Evolutionary conservation across 179 eudicot species (phyloP).

Genomic region (Silene noctiflora): DNA sequence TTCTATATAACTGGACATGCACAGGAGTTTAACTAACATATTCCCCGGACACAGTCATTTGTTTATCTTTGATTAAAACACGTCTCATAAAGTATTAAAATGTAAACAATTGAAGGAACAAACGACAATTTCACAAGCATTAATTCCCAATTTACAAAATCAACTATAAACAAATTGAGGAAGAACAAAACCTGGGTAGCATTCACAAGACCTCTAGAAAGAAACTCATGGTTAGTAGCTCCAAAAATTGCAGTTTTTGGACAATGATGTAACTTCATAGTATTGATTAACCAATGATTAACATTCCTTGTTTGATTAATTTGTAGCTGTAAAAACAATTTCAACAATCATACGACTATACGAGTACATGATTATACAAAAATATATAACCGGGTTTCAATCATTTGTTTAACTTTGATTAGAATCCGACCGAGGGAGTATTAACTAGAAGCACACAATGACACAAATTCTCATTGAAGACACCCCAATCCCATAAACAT

Average conservation of each 20-base stretch:
- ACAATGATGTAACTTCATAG: conserved; percentile 39
- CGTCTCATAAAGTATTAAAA: no score
- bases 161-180: not conserved
- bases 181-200: conserved; percentile 39
- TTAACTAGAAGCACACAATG: not conserved
- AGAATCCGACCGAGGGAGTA: not conserved
- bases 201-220: conserved; percentile 20
- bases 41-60: not conserved
- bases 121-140: not conserved
- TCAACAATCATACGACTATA: not conserved
- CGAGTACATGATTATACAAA: no score
- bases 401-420: not conserved
- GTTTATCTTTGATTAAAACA: not conserved
- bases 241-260: conserved; percentile 34
- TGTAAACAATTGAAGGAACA: no score
- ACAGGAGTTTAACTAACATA: no score
- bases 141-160: conserved; percentile 9
- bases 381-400: not conserved
- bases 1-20: no score
- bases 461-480: no score
- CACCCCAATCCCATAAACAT: not conserved
- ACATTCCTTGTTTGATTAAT: not conserved
- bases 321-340: not conserved
- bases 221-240: conserved; percentile 26
- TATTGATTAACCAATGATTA: not conserved